Evolutionary conservation across 768 basidiomycete genomes (phyloP), one percentile per base, ranked within the genome.

Genomic region (Tulasnella sp.): DNA sequence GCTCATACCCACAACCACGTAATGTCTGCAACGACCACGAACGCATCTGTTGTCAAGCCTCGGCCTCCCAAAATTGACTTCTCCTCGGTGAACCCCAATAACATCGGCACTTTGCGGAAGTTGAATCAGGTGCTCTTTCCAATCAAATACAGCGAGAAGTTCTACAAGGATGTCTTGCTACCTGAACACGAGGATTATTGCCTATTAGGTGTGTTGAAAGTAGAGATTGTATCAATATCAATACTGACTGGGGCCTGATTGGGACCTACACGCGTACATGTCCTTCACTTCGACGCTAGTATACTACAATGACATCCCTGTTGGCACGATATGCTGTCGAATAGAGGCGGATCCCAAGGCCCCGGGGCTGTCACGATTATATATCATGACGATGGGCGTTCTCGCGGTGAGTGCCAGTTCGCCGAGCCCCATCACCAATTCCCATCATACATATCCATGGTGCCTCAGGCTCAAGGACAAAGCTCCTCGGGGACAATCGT

Each of bases 301-400:
- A 49, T 92, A 92, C 72, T 92, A 85, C 73, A 92, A 92, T 73
- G 91, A 94, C 73, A 76, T 94, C 59, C 89, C 92, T 48, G 84
- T 93, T 63, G 91, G 92, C 60, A 88, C 83, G 3, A 79, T 92
- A 66, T 91, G 87, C 70, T 90, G 87, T 73, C 80, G 88, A 60
- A 70, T 92, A 61, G 91, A 94, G 71, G 77, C 74, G 54, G 60
- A 54, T 53, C 41, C 4, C 55, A 51, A 29, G 52, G 34, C 54
- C 21, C 80, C 81, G 66, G 76, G 79, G 66, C 78, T 75, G 64
- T 74, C 71, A 45, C 74, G 76, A 49, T 71, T 89, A 60, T 93
- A 93, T 72, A 77, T 92, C 68, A 89, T 92, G 84, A 93, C 92
- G 51, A 84, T 93, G 83, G 92, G 90, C 45, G 73, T 93, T 63